A percentile compares a stretch with the other conserved stretches of the same genome.
phyloP scores from a whole-genome alignment of 805 yeast species.

The Candida adriatica region DNA sequence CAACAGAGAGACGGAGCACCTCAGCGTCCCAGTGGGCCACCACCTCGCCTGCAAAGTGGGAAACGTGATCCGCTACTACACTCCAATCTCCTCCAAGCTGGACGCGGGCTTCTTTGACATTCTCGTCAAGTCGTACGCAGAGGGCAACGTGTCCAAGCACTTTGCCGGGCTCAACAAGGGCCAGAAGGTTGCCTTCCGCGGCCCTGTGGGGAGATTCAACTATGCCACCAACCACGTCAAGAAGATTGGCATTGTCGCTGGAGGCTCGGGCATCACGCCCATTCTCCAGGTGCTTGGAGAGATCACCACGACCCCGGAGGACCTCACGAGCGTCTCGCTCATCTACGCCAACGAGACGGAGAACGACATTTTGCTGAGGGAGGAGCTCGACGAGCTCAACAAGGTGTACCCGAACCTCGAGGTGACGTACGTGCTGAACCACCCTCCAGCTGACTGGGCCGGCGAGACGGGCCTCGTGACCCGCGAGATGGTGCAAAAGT shows the following conservation, averaged over 20 bases:
- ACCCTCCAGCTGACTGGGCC: conserved; percentile 45
- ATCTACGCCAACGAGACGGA: conserved; percentile 71
- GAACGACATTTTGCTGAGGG: conserved; percentile 66
- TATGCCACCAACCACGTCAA: conserved; percentile 54
- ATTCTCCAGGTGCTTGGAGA: conserved; percentile 72
- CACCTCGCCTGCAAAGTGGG: conserved; percentile 53
- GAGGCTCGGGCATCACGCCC: conserved; percentile 90
- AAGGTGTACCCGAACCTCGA: conserved; percentile 54
- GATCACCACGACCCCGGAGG: conserved; percentile 63
- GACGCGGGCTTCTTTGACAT: conserved; percentile 74
- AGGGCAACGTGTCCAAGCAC: conserved; percentile 61
- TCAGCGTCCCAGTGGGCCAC: conserved; percentile 69
- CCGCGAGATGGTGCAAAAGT: conserved; percentile 45
- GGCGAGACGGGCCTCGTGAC: conserved; percentile 57
- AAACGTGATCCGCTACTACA: conserved; percentile 54
- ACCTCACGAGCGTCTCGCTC: conserved; percentile 51
- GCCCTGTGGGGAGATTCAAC: conserved; percentile 71
- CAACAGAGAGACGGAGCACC: conserved; percentile 49
- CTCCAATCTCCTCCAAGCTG: conserved; percentile 66
- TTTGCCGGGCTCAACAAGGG: conserved; percentile 63
- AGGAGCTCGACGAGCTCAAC: conserved; percentile 66
- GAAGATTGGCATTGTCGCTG: conserved; percentile 66
- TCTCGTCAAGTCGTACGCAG: conserved; percentile 66
- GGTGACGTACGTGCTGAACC: conserved; percentile 51
- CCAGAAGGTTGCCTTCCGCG: conserved; percentile 62